Evolutionary conservation across 2,329 filamentous ascomycete species (phyloP).

Genomic region (Colletotrichum sp.): DNA sequence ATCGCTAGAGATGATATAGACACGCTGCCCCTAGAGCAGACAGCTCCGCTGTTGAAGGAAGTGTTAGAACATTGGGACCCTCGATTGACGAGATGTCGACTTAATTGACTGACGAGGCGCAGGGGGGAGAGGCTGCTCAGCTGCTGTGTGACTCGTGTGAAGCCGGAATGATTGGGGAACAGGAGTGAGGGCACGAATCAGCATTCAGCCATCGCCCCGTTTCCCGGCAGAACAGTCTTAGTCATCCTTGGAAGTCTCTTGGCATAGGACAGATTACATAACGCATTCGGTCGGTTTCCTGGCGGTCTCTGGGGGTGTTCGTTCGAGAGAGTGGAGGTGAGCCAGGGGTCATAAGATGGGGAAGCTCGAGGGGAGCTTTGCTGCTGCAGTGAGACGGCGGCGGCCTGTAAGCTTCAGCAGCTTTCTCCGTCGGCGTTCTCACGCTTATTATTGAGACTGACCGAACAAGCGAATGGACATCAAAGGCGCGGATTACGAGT

Average conservation of each 20-base stretch:
- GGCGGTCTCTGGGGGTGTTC: neutral
- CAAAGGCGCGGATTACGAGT: neutral
- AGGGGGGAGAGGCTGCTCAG: neutral
- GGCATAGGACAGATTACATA: conserved; percentile 14
- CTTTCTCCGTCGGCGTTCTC: neutral
- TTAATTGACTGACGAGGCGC: neutral
- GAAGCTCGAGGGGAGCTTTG: neutral
- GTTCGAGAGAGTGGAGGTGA: neutral
- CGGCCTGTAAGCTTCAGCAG: neutral
- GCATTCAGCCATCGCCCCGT: conserved; percentile 10
- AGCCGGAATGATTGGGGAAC: conserved; percentile 17
- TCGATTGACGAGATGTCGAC: conserved; percentile 12
- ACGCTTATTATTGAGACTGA: neutral
- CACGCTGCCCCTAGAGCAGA: conserved; percentile 21
- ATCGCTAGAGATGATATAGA: conserved; percentile 9
- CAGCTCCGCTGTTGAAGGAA: conserved; percentile 21
- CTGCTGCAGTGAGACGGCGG: neutral
- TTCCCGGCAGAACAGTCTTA: conserved; percentile 8
- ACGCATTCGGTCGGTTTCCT: neutral
- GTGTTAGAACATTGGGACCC: conserved; percentile 4
- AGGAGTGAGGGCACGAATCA: conserved; percentile 21
- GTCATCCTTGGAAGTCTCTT: conserved; percentile 3
- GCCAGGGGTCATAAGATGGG: neutral
- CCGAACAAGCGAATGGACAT: neutral
- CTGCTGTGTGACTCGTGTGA: conserved; percentile 15